These are phyloP conservation scores for Phytopythium ostracodes DNA, from an alignment of 352 stramenopile species.

Conservation along the genomic window DNA sequence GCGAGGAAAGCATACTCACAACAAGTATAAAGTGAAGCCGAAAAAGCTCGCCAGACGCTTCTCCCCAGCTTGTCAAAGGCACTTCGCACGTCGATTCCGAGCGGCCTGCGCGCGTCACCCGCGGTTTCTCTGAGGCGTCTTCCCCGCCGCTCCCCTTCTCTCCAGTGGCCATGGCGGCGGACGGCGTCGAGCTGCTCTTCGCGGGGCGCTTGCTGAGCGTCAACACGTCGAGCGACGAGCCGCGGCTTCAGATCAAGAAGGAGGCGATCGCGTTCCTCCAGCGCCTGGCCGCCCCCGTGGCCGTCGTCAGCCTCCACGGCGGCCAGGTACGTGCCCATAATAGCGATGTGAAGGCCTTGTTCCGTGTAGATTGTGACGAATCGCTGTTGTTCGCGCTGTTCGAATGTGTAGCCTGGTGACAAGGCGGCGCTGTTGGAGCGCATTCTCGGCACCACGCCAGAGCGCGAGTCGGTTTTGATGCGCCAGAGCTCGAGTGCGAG, in stretches of 20 bases:
- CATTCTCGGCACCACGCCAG: background rate
- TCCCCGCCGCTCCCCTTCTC: background rate
- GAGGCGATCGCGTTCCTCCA: slow-evolving; percentile 72
- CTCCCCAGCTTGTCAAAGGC: background rate
- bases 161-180: background rate
- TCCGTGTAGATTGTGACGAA: background rate
- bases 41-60: background rate
- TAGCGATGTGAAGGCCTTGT: no score
- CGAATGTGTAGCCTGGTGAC: background rate
- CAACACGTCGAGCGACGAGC: slow-evolving; percentile 22
- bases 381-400: background rate
- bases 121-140: background rate
- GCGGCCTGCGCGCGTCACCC: no score
- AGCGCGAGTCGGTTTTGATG: slow-evolving; percentile 4
- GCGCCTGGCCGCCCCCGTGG: slow-evolving; percentile 54
- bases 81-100: no score
- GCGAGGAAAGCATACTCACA: background rate
- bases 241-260: slow-evolving; percentile 63
- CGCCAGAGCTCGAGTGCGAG: background rate
- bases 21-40: background rate
- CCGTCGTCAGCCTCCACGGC: slow-evolving; percentile 70
- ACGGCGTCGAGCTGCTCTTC: slow-evolving; percentile 48
- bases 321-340: slow-evolving; percentile 16
- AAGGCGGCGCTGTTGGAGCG: slow-evolving; percentile 4
- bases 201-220: slow-evolving; percentile 58